Percentiles rank a stretch among this genome's conserved stretches.
Evolutionary conservation across 768 basidiomycete species (phyloP).

Genomic region (Leccinum subgranulosum): DNA sequence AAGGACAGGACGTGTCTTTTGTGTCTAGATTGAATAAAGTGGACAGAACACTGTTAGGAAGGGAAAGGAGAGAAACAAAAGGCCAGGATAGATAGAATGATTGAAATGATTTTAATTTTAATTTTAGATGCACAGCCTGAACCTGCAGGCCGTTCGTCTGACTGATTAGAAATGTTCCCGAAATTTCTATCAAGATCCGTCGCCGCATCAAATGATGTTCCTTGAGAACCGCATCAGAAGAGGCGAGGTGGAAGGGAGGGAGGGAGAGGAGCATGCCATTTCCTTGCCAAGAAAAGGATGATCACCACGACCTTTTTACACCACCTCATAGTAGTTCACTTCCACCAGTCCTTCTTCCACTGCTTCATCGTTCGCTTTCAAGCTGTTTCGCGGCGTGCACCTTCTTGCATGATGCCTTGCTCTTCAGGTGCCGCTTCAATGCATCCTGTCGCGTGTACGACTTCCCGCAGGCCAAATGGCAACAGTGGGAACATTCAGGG

Average conservation of each 20-base stretch:
- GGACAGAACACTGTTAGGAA: too few relatives aligned
- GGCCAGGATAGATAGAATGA: too few relatives aligned
- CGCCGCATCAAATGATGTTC: too few relatives aligned
- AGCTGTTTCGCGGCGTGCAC: constrained; percentile 15
- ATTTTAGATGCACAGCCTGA: too few relatives aligned
- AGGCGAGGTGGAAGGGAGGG: not conserved
- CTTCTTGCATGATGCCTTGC: constrained; percentile 26
- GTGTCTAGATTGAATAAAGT: too few relatives aligned
- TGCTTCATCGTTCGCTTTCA: not conserved
- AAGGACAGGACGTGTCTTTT: too few relatives aligned
- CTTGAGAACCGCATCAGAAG: too few relatives aligned
- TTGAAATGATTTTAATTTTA: too few relatives aligned
- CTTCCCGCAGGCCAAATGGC: constrained; percentile 7
- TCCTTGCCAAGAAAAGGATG: constrained; percentile 14
- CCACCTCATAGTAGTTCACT: constrained; percentile 14
- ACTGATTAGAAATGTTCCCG: too few relatives aligned
- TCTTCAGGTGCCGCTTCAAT: constrained; percentile 32
- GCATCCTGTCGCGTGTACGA: constrained; percentile 27
- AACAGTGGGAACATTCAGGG: constrained; percentile 5
- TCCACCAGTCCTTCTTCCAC: constrained; percentile 10
- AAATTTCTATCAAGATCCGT: too few relatives aligned
- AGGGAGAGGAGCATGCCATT: constrained; percentile 12
- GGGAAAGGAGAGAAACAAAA: too few relatives aligned
- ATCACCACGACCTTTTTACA: constrained; percentile 7
- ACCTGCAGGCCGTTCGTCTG: too few relatives aligned